Percentiles rank a stretch among this genome's conserved stretches.
phyloP scores from a whole-genome alignment of 768 basidiomycete species.

The Leccinum uliginosum region DNA sequence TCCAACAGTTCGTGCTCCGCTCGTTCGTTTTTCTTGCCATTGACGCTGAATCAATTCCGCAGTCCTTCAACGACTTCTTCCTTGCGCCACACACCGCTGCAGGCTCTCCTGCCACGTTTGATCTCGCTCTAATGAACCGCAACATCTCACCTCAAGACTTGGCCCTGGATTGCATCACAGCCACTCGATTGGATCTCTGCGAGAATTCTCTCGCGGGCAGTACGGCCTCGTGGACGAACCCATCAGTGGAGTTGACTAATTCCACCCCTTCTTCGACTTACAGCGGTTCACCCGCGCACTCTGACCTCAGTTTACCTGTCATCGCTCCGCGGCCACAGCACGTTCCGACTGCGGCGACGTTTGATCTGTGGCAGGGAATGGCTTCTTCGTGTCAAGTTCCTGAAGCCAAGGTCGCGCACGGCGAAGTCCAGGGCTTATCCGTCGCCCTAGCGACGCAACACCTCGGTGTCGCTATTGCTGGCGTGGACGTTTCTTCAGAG shows the following conservation, averaged over 20 bases:
- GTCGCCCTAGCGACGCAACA: constrained; percentile 2
- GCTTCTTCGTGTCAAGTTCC: background rate
- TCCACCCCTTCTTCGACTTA: constrained; percentile 41
- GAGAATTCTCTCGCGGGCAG: constrained; percentile 3
- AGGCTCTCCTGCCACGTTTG: constrained; percentile 4
- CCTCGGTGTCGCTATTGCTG: constrained; percentile 2
- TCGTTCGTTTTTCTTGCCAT: rapidly evolving
- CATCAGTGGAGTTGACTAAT: constrained; percentile 14
- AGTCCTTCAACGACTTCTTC: constrained; percentile 26
- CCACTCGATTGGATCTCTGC: constrained; percentile 8
- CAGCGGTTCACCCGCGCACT: constrained; percentile 37
- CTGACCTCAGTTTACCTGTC: constrained; percentile 27
- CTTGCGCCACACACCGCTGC: constrained; percentile 20
- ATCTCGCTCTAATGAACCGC: constrained; percentile 26
- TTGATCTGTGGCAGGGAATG: constrained; percentile 21
- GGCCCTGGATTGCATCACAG: constrained; percentile 7
- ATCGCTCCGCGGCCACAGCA: constrained; percentile 28
- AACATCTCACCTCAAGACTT: constrained; percentile 18
- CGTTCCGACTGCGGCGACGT: background rate
- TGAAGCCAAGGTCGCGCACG: background rate
- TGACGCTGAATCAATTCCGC: background rate
- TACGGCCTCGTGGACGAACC: constrained; percentile 4
- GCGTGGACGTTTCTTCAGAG: constrained; percentile 3
- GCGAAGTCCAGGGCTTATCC: background rate
- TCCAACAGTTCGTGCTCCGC: constrained; percentile 12